Base-by-base conservation (phyloP, 495 filamentous ascomycete genomes). In the Hypoxylon subgilvum region DNA sequence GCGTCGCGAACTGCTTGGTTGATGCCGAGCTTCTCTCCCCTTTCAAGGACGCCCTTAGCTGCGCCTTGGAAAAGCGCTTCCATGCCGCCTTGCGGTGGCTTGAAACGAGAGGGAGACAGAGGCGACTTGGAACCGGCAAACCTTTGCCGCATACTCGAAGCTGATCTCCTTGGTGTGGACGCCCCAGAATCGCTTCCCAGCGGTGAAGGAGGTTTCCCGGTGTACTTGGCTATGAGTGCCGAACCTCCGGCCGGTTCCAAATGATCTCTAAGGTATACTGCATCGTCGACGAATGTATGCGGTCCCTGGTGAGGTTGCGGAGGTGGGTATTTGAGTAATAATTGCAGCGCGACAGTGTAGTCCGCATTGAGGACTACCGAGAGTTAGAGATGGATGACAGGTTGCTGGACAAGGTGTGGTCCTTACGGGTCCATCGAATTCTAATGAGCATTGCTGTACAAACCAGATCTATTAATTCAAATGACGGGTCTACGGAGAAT, bases 361-460 rank as follows among this genome's bases (percentile, higher is more conserved):
- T 97, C 92, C 4, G 89, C 86, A 46, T 86, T 82, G 27, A 97
- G 74, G 18, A 98, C 90, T 96, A 49, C 13, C 9, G 9, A 38
- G 18, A 5, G 13, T 64, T 25, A 55, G 46, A 12, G 13, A 25
- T 19, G 6, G 3, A 9, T 10, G 4, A n/a, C 9, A 50, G 19
- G 14, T 5, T 2, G 7, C 2, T 35, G 3, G 7, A 9, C 12
- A 3, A 46, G 7, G 23, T 7, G 38, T 19, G 39, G 39, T 22
- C 76, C 88, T 76, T 73, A 96, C 91, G 76, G 51, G 91, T 83
- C 93, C 93, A 97, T 48, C 93, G 83, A 55, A 97, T 89, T 28
- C 94, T 83, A 28, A 99, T 78, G 18, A 99, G 79, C 95, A 99
- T 97, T 6, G 91, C 87, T 51, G 96, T 85, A 65, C 92, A 97